These are phyloP conservation scores for Keithomyces neogunnii DNA, from an alignment of 2,329 filamentous ascomycete species.

Conservation along the genomic window DNA sequence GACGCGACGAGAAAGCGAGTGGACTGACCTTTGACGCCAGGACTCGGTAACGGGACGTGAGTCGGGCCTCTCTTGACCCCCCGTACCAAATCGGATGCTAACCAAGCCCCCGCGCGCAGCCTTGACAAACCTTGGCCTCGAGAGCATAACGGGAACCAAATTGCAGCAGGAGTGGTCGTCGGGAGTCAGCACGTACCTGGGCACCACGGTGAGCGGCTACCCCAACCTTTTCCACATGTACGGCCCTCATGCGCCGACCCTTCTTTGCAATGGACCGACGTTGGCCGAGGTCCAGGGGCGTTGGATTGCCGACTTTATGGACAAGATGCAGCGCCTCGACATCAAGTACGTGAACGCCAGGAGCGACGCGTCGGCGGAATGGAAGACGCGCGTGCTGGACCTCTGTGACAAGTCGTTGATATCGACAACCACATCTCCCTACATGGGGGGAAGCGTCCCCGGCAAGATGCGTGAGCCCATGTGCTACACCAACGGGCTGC, in stretches of 20 bases:
- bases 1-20: too few relatives aligned
- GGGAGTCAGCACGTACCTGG: conserved; percentile 35
- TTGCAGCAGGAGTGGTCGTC: conserved; percentile 34
- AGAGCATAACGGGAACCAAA: conserved; percentile 27
- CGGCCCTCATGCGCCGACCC: conserved; percentile 47
- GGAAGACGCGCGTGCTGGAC: conserved; percentile 40
- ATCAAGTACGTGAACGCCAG: conserved; percentile 44
- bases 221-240: conserved; percentile 47
- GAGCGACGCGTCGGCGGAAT: conserved; percentile 33
- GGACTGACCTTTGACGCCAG: conserved; percentile 6
- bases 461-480: conserved; percentile 44
- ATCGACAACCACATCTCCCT: conserved; percentile 40
- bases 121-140: conserved; percentile 36
- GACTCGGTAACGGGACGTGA: conserved; percentile 27
- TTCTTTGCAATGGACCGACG: conserved; percentile 47
- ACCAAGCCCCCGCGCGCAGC: conserved; percentile 10
- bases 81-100: background rate
- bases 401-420: conserved; percentile 38
- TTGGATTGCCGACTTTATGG: conserved; percentile 44
- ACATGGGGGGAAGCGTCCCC: conserved; percentile 48
- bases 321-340: conserved; percentile 31
- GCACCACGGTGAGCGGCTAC: conserved; percentile 32
- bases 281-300: conserved; percentile 46
- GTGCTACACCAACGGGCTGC: conserved; percentile 35
- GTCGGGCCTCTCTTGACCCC: background rate